Percentiles rank a stretch among this genome's conserved stretches.
Evolutionary conservation across 495 filamentous ascomycete genomes (phyloP).

Genomic region (Rhypophila decipiens): DNA sequence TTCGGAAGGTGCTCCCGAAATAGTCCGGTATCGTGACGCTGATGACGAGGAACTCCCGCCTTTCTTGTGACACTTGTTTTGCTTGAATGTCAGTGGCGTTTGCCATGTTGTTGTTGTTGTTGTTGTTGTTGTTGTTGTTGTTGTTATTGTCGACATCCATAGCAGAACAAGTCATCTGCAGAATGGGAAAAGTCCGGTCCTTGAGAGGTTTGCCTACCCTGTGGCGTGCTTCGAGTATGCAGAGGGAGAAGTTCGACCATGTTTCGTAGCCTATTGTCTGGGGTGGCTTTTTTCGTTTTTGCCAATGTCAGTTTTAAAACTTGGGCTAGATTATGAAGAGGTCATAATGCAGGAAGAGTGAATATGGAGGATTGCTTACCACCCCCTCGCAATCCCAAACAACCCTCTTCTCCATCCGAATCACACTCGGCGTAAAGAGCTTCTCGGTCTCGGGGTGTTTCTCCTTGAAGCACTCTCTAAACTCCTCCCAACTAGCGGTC

Average conservation of each 20-base stretch:
- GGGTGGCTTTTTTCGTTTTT: slow-evolving; percentile 25
- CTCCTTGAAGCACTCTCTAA: slow-evolving; percentile 50
- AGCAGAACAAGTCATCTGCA: slow-evolving; percentile 35
- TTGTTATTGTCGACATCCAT: slow-evolving; percentile 1
- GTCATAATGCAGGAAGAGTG: neutral
- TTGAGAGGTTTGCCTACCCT: slow-evolving; percentile 43
- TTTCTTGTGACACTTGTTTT: slow-evolving; percentile 2
- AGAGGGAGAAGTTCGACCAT: slow-evolving; percentile 47
- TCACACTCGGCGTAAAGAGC: slow-evolving; percentile 64
- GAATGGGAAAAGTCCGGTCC: slow-evolving; percentile 51
- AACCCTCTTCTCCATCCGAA: slow-evolving; percentile 46
- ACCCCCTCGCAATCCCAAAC: slow-evolving; percentile 42
- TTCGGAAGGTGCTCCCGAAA: slow-evolving; percentile 20
- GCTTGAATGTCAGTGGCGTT: neutral
- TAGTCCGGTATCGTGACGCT: slow-evolving; percentile 47
- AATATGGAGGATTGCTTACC: neutral
- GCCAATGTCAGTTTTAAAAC: neutral
- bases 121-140: too few species aligned
- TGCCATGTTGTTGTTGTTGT: too few species aligned
- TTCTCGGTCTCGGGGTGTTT: slow-evolving; percentile 63
- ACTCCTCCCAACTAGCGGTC: slow-evolving; percentile 62
- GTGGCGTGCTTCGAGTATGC: slow-evolving; percentile 44
- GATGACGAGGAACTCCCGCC: slow-evolving; percentile 46
- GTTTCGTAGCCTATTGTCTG: slow-evolving; percentile 22
- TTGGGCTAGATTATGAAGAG: neutral